A percentile compares a stretch with the other conserved stretches of the same genome.
These are phyloP conservation scores for Myxozyma lipomycoides DNA, from an alignment of 805 yeast genomes.

Conservation along the genomic window DNA sequence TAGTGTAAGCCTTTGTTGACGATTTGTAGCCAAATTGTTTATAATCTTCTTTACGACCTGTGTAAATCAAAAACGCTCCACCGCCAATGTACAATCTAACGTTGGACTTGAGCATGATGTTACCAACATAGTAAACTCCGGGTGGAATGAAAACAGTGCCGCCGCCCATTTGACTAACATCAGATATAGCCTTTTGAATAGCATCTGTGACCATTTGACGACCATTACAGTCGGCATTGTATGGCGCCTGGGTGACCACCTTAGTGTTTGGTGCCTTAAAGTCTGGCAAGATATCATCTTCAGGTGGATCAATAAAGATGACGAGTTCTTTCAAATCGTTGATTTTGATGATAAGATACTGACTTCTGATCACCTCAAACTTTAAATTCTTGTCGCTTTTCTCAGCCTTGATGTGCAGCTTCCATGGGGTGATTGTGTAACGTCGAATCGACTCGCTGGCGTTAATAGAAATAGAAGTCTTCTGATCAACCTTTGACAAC, in stretches of 20 bases:
- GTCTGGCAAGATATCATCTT: not conserved
- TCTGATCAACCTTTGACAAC: constrained; percentile 2
- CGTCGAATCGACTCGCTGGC: not conserved
- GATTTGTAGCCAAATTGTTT: constrained; percentile 1
- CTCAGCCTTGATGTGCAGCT: constrained; percentile 2
- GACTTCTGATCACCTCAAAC: constrained; percentile 7
- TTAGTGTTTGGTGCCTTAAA: not conserved
- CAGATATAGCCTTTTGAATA: not conserved
- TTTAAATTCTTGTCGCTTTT: constrained; percentile 1
- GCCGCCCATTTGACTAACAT: not conserved
- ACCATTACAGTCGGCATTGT: constrained; percentile 9
- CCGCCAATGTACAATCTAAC: constrained; percentile 8
- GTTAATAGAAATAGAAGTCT: not conserved
- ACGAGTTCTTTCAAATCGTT: constrained; percentile 16
- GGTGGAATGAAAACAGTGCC: constrained; percentile 13
- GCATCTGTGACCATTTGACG: constrained; percentile 1
- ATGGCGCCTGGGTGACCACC: not conserved
- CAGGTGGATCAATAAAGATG: constrained; percentile 15
- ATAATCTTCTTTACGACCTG: constrained; percentile 7
- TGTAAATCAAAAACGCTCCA: constrained; percentile 12
- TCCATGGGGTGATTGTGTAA: constrained; percentile 10
- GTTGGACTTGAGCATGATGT: constrained; percentile 9
- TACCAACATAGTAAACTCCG: constrained; percentile 14
- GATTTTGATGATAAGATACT: constrained; percentile 19
- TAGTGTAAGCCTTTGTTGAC: not conserved